Evolutionary conservation across 345 rosid genomes (phyloP).

Genomic region (Melastoma malabathricum): DNA sequence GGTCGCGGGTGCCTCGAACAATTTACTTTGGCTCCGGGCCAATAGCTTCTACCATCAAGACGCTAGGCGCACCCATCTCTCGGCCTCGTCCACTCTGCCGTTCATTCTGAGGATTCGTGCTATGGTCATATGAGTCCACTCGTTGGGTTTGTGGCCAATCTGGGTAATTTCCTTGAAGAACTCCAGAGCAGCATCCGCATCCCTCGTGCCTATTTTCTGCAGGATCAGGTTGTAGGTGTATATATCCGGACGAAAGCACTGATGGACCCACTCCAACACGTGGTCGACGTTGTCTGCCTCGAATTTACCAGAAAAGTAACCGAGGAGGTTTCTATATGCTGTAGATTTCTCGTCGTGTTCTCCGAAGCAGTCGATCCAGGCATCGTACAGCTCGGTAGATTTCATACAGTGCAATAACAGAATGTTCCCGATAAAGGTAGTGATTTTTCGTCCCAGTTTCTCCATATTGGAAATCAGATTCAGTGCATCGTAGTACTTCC

Average conservation of each 20-base stretch:
- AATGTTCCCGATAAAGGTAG: conserved; percentile 63
- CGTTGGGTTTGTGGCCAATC: conserved; percentile 54
- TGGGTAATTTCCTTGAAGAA: conserved; percentile 27
- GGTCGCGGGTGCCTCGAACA: no score
- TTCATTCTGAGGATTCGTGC: conserved; percentile 19
- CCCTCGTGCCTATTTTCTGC: conserved; percentile 23
- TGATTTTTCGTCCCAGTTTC: conserved; percentile 29
- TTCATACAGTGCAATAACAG: conserved; percentile 46
- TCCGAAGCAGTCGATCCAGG: conserved; percentile 40
- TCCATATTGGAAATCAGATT: conserved; percentile 36
- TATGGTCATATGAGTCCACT: conserved; percentile 39
- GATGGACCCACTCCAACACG: conserved; percentile 38
- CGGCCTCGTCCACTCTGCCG: conserved; percentile 26
- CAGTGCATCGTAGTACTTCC: conserved; percentile 29
- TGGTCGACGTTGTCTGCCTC: conserved; percentile 19
- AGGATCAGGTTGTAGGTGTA: conserved; percentile 57
- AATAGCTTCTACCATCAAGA: no score
- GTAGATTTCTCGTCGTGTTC: conserved; percentile 24
- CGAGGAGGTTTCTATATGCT: conserved; percentile 48
- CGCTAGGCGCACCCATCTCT: conserved; percentile 8
- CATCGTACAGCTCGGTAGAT: conserved; percentile 31
- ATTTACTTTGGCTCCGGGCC: no score
- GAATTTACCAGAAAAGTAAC: conserved; percentile 38
- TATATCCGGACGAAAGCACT: conserved; percentile 43
- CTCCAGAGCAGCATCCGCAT: conserved; percentile 28